Evolutionary conservation across 306 rosid species (phyloP), one percentile per base, ranked within the genome.

Genomic region (Rosa rugosa): DNA sequence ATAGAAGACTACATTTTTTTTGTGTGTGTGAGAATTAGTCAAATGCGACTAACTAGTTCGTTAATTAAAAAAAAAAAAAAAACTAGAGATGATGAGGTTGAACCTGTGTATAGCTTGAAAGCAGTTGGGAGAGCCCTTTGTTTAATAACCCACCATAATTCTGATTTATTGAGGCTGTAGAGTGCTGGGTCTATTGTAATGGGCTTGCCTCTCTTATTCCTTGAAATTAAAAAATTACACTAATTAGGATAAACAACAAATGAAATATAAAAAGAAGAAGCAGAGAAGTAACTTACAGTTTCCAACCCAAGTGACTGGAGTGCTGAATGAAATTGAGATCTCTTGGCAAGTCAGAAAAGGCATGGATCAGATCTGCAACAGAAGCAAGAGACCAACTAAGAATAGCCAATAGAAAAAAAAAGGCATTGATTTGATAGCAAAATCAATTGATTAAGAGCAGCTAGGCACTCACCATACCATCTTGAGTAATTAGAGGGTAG

Each of bases 81-180:
- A 34, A 41, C 75, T 22, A 56, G 2, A 83, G 64, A 73, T 66
- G 41, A 68, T 42, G 59, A 62, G 6, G 11, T 50, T 76, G 76
- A 82, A 94, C 98, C 98, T 92, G 98, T 91, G 77, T 89, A 94
- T 46, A 94, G 97, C 88, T 92, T 94, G 84, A 94, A 94, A 59
- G 97, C 85, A 51, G 97, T 85, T 71, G 97, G 98, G 16, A 94
- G 77, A 76, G 59, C 75, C 81, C 97, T 94, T 70, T 94, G 98
- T 71, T 92, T 94, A 23, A 86, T 80, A 18, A 79, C 88, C 97
- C 93, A 90, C 98, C 98, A 90, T 83, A 92, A 82, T n/a, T 94
- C 98, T 75, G 98, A 92, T 85, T 92, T 94, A 69, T 89, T 94
- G 36, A 25, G 85, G 71, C 94, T 89, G 83, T 88, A 90, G 0